Evolutionary conservation across 352 stramenopile species (phyloP).

Genomic region (Phytophthora pistaciae): DNA sequence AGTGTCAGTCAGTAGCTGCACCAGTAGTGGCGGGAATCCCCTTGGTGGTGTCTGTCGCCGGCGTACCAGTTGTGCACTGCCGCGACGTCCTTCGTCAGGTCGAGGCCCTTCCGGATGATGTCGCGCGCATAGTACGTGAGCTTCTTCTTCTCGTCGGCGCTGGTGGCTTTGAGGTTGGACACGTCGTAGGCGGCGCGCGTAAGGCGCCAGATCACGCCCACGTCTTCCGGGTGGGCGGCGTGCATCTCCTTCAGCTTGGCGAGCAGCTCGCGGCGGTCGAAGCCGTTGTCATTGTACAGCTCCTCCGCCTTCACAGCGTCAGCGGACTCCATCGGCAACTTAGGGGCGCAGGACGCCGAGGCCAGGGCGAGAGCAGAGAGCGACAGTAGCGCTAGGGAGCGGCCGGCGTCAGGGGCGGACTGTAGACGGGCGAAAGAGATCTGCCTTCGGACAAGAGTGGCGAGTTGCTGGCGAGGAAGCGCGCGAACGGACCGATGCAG

Average conservation of each 20-base stretch:
- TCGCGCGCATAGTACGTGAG: constrained; percentile 76
- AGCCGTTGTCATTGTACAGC: constrained; percentile 79
- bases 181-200: constrained; percentile 76
- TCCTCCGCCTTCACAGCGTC: constrained; percentile 79
- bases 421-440: constrained; percentile 12
- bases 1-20: neutral
- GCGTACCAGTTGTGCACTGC: constrained; percentile 83
- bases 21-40: neutral
- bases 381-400: constrained; percentile 25
- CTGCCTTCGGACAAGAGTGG: constrained; percentile 9
- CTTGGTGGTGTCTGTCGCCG: neutral
- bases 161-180: constrained; percentile 58
- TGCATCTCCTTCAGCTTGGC: constrained; percentile 70
- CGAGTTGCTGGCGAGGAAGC: constrained; percentile 26
- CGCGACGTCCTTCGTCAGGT: constrained; percentile 62
- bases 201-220: constrained; percentile 74
- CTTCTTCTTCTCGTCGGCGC: constrained; percentile 76
- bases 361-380: constrained; percentile 32
- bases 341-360: constrained; percentile 27
- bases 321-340: constrained; percentile 63
- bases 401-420: constrained; percentile 5
- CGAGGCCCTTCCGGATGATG: constrained; percentile 63
- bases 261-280: constrained; percentile 78
- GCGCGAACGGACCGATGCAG: constrained; percentile 27
- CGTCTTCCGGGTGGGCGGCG: constrained; percentile 58